These are phyloP conservation scores for Phytophthora gonapodyides DNA, from an alignment of 352 stramenopile genomes.

Conservation along the genomic window DNA sequence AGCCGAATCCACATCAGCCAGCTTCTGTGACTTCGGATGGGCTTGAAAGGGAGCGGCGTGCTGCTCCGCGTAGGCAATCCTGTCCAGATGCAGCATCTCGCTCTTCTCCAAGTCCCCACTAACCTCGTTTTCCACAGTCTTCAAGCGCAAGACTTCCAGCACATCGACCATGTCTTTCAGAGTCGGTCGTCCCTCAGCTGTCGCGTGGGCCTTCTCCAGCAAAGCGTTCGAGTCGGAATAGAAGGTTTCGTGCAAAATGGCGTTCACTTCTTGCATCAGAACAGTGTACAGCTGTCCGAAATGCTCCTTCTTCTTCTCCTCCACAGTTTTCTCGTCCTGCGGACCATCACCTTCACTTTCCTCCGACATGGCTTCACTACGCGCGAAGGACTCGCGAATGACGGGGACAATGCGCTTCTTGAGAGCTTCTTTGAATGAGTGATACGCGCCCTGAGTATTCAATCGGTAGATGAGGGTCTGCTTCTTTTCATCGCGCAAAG, in stretches of 20 bases:
- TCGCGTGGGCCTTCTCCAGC: slow-evolving; percentile 40
- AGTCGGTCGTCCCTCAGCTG: slow-evolving; percentile 24
- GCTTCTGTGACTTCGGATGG: slow-evolving; percentile 11
- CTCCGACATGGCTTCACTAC: slow-evolving; percentile 20
- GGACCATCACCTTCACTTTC: slow-evolving; percentile 23
- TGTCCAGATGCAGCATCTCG: slow-evolving; percentile 65
- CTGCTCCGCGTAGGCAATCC: slow-evolving; percentile 61
- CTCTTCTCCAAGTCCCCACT: slow-evolving; percentile 68
- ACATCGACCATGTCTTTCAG: slow-evolving; percentile 30
- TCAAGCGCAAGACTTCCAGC: slow-evolving; percentile 48
- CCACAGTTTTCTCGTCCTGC: slow-evolving; percentile 11
- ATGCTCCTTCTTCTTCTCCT: slow-evolving; percentile 58
- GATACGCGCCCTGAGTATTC: slow-evolving; percentile 78
- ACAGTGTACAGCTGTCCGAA: slow-evolving; percentile 70
- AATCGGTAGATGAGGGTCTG: slow-evolving; percentile 78
- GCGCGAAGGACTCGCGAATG: slow-evolving; percentile 63
- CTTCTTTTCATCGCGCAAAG: slow-evolving; percentile 63
- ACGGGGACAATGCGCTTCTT: slow-evolving; percentile 82
- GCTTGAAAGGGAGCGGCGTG: slow-evolving; percentile 24
- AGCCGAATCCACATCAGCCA: slow-evolving; percentile 8
- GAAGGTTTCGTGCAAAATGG: slow-evolving; percentile 64
- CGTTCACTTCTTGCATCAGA: slow-evolving; percentile 81
- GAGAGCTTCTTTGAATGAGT: slow-evolving; percentile 82
- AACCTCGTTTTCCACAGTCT: slow-evolving; percentile 74
- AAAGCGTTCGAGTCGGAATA: slow-evolving; percentile 39